Evolutionary conservation across 2,329 filamentous ascomycete species (phyloP), one percentile per base, ranked within the genome.

Genomic region (Trichocomaceae sp.): DNA sequence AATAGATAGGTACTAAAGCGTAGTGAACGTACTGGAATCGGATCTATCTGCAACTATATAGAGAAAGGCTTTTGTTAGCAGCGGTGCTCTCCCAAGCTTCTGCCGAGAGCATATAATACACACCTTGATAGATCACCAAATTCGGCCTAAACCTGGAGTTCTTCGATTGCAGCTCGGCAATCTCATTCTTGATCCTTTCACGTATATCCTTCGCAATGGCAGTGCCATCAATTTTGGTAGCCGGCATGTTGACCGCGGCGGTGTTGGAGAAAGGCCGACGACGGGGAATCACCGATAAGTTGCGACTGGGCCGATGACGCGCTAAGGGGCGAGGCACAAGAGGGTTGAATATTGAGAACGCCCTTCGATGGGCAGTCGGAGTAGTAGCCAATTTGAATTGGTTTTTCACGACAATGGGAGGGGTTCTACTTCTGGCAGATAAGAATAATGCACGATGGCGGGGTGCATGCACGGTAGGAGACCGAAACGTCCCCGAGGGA

Each of bases 71-170:
- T 12, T 15, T 35, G 23, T 47, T 20, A 47, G 45, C 45, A 12
- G 22, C 29, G 45, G 23, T 3, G 20, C 17, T 29, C 23, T 47
- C 31, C 17, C 23, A 17, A 22, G 31, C 26, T 9, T 37, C 46
- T 17, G 46, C 31, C 9, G 31, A 20, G 15, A 39, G 12, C 19
- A 35, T 41, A 26, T 26, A 4, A 39, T 17, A 69, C 81, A 64
- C 72, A 91, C 89, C 88, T 83, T 99, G 93, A 62, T 99, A 86
- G 71, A 99, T 99, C 72, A 90, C 93, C 70, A 99, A 80, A 61
- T 83, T 87, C 51, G 93, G 93, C 75, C 86, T 85, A 79, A 90
- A 99, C 64, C 90, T 82, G 41, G 92, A 87, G 71, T 96, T 96
- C 58, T 79, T 73, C 74, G 83, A 81, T 74, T 96, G 92, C 70